Evolutionary conservation across 371 early-diverging fungal genomes (phyloP).

Genomic region (Lichtheimia ramosa): DNA sequence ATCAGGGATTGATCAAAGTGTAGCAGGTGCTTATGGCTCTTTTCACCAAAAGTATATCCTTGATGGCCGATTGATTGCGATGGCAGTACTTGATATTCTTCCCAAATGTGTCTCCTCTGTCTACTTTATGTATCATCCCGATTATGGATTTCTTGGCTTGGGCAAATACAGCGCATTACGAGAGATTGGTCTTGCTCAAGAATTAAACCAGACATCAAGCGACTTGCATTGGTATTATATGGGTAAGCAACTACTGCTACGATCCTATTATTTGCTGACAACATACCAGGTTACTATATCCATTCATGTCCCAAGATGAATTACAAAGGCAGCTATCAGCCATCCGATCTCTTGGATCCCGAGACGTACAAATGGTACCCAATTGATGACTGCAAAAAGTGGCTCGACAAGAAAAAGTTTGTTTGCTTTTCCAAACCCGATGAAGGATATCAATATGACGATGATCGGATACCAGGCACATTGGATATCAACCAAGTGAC

Average conservation of each 20-base stretch:
- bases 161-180: conserved; percentile 86
- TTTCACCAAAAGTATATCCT: conserved; percentile 89
- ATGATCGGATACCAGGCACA: conserved; percentile 11
- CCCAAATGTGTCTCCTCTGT: conserved; percentile 90
- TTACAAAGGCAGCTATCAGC: conserved; percentile 88
- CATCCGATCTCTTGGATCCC: conserved; percentile 80
- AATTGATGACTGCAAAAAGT: conserved; percentile 20
- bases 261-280: background rate
- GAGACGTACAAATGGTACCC: conserved; percentile 46
- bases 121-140: conserved; percentile 93
- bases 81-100: conserved; percentile 89
- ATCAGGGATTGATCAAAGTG: no score
- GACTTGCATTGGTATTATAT: conserved; percentile 82
- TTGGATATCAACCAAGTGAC: conserved; percentile 3
- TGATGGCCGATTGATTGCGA: conserved; percentile 76
- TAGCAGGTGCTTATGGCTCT: conserved; percentile 61
- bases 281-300: conserved; percentile 76
- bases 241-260: conserved; percentile 46
- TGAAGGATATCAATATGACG: conserved; percentile 3
- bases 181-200: conserved; percentile 67
- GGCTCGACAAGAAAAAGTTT: conserved; percentile 23
- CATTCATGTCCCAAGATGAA: conserved; percentile 90
- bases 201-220: conserved; percentile 23
- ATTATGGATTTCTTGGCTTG: conserved; percentile 65
- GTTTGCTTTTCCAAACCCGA: conserved; percentile 16